phyloP scores from a whole-genome alignment of 1,284 basidiomycete genomes.

The Wallemia ichthyophaga region DNA sequence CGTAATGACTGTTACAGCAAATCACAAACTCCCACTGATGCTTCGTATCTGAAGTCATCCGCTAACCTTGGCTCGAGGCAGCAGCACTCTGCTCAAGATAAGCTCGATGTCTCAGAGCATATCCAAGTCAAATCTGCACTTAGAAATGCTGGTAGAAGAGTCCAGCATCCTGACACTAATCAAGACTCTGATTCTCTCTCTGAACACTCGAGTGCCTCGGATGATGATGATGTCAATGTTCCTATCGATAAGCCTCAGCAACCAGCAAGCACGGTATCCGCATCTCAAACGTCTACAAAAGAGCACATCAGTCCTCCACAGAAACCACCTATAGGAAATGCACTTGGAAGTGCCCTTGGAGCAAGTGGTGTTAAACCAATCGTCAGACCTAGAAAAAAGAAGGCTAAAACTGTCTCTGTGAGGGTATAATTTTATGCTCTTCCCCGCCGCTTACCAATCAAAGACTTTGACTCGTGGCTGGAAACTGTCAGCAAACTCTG shows the following conservation, averaged over 20 bases:
- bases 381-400: constrained; percentile 5
- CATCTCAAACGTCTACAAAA: no score
- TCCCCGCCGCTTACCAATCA: no score
- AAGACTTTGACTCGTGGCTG: neutral
- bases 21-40: constrained; percentile 34
- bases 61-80: constrained; percentile 45
- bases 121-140: constrained; percentile 23
- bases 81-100: constrained; percentile 26
- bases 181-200: constrained; percentile 13
- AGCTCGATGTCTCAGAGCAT: constrained; percentile 28
- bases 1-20: constrained; percentile 20
- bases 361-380: constrained; percentile 17
- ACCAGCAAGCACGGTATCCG: constrained; percentile 4
- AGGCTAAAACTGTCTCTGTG: neutral
- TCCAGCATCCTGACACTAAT: constrained; percentile 13
- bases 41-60: constrained; percentile 36
- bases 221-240: neutral
- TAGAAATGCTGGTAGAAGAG: constrained; percentile 1
- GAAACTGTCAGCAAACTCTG: neutral
- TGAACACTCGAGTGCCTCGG: constrained; percentile 1
- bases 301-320: no score
- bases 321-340: neutral
- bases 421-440: neutral
- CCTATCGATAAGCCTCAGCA: neutral
- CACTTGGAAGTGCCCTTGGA: constrained; percentile 2